Base-by-base conservation (phyloP, 306 rosid species). In the Begonia masoniana region DNA sequence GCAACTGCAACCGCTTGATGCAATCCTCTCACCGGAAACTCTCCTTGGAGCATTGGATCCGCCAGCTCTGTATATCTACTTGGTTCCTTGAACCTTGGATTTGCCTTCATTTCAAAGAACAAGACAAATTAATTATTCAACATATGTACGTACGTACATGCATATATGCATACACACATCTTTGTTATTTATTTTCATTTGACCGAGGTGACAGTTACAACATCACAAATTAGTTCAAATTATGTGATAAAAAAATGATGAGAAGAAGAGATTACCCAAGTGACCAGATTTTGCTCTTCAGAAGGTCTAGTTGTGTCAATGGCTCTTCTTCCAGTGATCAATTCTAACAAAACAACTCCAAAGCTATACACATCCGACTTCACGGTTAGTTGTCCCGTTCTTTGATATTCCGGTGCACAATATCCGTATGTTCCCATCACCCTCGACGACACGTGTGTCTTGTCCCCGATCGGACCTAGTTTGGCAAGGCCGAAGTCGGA, bases 381-480 rank as follows among this genome's bases (percentile, higher is more conserved):
- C 2, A 83, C 80, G 0, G 94, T 91, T 59, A 91, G 88, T 11
- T 91, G 94, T 3, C 97, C 97, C 7, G 96, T 91, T 63, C 94
- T 81, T 55, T 91, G 97, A 62, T 91, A 91, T 64, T 91, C 97
- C 1, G 97, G 97, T 0, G 97, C 97, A 73, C 97, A 91, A 41
- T 91, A 91, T 0, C 97, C 97, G 12, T 91, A 91, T 14, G 97
- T 89, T 15, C 97, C 97, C 97, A 91, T 91, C 10, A 91, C 81
- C 43, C 97, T 81, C 43, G 97, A 85, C 4, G 97, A 91, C 3
- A 89, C 97, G 57, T 85, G 95, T 5, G 87, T 54, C 59, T 75
- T 83, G 63, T 89, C 97, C 12, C 97, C 95, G 6, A 79, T 69
- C 4, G 95, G 97, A 8, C 95, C 97, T 2, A 85, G 80, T 73